Percentiles rank a stretch among this genome's conserved stretches.
phyloP scores from a whole-genome alignment of 768 basidiomycete genomes.

The Hygrophorus pudorinus region DNA sequence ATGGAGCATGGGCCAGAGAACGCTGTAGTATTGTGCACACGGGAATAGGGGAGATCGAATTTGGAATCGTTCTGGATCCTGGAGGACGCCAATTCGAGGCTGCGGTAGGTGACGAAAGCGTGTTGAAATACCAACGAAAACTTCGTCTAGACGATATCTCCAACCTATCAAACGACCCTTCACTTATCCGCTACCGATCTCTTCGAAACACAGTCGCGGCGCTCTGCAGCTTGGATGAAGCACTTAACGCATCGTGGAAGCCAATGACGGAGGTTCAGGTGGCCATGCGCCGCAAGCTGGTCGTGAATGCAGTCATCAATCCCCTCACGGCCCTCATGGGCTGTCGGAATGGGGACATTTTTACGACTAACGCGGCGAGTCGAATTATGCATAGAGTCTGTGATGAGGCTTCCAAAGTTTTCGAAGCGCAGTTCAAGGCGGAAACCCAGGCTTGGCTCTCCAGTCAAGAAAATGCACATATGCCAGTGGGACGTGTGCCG shows the following conservation, averaged over 20 bases:
- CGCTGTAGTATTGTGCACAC: constrained; percentile 55
- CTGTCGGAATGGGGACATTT: constrained; percentile 71
- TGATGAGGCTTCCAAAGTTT: constrained; percentile 58
- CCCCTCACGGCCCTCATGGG: constrained; percentile 76
- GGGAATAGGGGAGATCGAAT: constrained; percentile 61
- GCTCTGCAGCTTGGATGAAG: constrained; percentile 38
- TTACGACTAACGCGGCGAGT: constrained; percentile 31
- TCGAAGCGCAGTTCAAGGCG: constrained; percentile 38
- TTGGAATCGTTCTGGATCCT: constrained; percentile 30
- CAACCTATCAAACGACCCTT: constrained; percentile 24
- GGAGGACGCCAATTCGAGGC: constrained; percentile 55
- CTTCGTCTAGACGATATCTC: constrained; percentile 48
- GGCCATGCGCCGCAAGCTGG: constrained; percentile 69
- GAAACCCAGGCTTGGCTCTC: constrained; percentile 28
- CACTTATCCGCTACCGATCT: constrained; percentile 38
- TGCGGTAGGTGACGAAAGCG: constrained; percentile 26
- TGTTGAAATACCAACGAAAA: constrained; percentile 26
- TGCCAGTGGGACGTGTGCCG: constrained; percentile 32
- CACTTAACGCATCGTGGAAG: constrained; percentile 53
- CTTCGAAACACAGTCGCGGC: constrained; percentile 62
- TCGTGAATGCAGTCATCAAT: constrained; percentile 74
- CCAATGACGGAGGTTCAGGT: constrained; percentile 59
- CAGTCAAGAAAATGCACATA: constrained; percentile 17
- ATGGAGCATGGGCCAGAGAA: constrained; percentile 58
- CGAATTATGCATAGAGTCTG: constrained; percentile 48